Evolutionary conservation across 192 early-diverging fungal genomes (phyloP), one percentile per base, ranked within the genome.

Genomic region (Geranomyces michiganensis): DNA sequence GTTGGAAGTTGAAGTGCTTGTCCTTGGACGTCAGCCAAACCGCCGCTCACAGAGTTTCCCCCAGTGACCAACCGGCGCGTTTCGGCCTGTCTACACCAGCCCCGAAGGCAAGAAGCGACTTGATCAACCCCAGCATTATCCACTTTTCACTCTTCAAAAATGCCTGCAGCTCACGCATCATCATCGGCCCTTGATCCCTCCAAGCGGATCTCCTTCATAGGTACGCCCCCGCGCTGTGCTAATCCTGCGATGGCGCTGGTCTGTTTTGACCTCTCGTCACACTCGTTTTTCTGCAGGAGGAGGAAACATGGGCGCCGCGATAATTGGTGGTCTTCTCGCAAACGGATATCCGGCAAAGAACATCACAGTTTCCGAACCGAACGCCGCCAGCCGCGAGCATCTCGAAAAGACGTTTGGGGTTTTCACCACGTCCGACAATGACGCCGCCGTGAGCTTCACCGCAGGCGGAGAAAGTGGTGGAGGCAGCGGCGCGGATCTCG

Each of bases 231-330:
- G 22, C n/a, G 33, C 5, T 56, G n/a, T 48, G n/a, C 51, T 66
- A n/a, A n/a, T n/a, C n/a, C n/a, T n/a, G n/a, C n/a, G n/a, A n/a
- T n/a, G n/a, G n/a, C n/a, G n/a, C n/a, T n/a, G 48, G 19, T 46
- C 12, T 60, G 12, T 8, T 32, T 21, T 1, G 30, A 26, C 33
- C n/a, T n/a, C n/a, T 64, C 30, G 13, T 64, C 22, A 9, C 44
- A 7, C 41, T n/a, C n/a, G n/a, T 64, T 21, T 47, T 36, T 8
- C 47, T 19, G 15, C 46, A 73, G 95, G 95, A 74, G 95, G 95
- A 56, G 96, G 96, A 66, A 95, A 97, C 78, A 97, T 97, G 96
- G 94, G 92, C 47, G 87, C 89, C 67, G 92, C 96, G 68, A 96
- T 97, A 64, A 85, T 96, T 44, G 93, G 90, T 15, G 96, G 96